Conservation (phyloP, 2,329 filamentous ascomycete species). For the Thelonectria blattea region DNA sequence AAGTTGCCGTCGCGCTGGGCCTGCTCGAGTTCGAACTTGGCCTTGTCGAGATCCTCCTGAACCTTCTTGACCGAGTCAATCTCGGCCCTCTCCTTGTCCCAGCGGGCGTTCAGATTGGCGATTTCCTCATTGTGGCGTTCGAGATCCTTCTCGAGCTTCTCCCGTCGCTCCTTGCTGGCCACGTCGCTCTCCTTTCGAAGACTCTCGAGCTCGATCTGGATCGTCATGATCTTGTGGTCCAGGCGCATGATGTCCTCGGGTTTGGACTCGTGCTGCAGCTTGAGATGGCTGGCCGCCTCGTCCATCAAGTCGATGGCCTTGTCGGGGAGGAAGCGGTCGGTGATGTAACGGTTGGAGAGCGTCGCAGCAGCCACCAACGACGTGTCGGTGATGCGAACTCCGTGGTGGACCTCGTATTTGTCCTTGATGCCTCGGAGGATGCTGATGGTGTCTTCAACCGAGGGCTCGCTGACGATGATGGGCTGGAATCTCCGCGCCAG, state of each 20-base stretch:
- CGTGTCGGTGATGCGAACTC: conserved; percentile 91
- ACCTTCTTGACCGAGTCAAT: conserved; percentile 86
- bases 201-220: conserved; percentile 95
- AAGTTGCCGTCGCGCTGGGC: conserved; percentile 90
- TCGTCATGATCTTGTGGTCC: conserved; percentile 94
- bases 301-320: conserved; percentile 98
- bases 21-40: conserved; percentile 82
- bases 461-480: conserved; percentile 90
- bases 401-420: conserved; percentile 96
- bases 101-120: conserved; percentile 75
- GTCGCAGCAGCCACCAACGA: conserved; percentile 91
- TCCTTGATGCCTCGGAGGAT: conserved; percentile 97
- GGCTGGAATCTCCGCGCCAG: conserved; percentile 92
- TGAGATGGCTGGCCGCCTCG: conserved; percentile 87
- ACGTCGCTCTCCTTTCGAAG: conserved; percentile 93
- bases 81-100: conserved; percentile 88
- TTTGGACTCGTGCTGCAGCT: conserved; percentile 95
- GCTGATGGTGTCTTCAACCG: conserved; percentile 90
- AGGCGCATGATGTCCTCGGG: conserved; percentile 92
- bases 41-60: conserved; percentile 87
- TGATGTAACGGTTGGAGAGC: conserved; percentile 95
- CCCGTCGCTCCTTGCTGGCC: conserved; percentile 83
- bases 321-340: conserved; percentile 92
- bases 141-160: conserved; percentile 81
- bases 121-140: conserved; percentile 80